These are phyloP conservation scores for Aspergillus leporis DNA, from an alignment of 495 filamentous ascomycete genomes.

Conservation along the genomic window DNA sequence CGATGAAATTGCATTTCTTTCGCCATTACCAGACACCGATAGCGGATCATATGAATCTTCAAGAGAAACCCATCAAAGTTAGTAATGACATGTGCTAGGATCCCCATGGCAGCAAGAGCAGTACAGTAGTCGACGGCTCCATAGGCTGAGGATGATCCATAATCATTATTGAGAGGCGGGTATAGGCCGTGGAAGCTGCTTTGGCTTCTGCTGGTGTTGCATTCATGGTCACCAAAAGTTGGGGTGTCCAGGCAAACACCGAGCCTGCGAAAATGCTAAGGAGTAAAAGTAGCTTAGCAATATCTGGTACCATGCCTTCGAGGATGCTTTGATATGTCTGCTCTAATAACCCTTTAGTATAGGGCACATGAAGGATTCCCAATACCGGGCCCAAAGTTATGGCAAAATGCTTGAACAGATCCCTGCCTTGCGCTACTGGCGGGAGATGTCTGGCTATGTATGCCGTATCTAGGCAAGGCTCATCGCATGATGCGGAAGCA, in stretches of 20 bases:
- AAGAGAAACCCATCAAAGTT: conserved; percentile 25
- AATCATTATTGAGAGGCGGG: conserved; percentile 20
- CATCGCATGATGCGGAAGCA: not conserved
- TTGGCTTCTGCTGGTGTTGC: conserved; percentile 23
- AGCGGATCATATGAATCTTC: conserved; percentile 24
- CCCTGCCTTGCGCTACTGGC: conserved; percentile 24
- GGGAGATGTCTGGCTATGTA: conserved; percentile 17
- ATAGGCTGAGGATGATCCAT: conserved; percentile 24
- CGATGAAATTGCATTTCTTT: conserved; percentile 28
- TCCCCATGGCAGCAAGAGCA: conserved; percentile 25
- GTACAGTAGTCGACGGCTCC: conserved; percentile 24
- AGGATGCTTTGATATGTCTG: conserved; percentile 24
- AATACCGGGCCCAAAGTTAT: conserved; percentile 23
- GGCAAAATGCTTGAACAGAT: conserved; percentile 28
- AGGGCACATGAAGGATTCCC: conserved; percentile 31
- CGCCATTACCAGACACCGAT: conserved; percentile 27
- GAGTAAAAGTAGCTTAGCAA: conserved; percentile 19
- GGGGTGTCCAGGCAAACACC: conserved; percentile 23
- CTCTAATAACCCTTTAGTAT: conserved; percentile 22
- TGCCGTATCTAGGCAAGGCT: not conserved
- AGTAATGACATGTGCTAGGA: conserved; percentile 20
- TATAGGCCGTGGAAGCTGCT: conserved; percentile 25
- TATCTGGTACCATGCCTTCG: conserved; percentile 17
- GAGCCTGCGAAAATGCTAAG: conserved; percentile 30
- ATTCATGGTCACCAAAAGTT: conserved; percentile 22